These are phyloP conservation scores for Debaryomyces castellii DNA, from an alignment of 805 yeast genomes.

Conservation along the genomic window DNA sequence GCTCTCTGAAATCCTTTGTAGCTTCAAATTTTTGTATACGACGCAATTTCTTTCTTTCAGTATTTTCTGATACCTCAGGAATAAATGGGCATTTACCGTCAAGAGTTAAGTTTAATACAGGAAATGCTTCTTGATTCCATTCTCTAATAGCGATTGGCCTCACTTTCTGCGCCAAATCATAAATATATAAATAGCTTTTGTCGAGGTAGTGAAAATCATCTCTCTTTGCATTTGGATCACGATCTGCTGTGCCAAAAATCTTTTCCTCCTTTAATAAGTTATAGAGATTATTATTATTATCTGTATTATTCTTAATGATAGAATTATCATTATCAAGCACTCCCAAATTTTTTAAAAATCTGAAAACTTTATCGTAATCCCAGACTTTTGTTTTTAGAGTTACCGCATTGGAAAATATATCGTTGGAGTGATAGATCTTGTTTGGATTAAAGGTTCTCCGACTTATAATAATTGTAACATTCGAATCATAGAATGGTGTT, in stretches of 20 bases:
- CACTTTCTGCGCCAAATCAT: slow-evolving; percentile 73
- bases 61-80: slow-evolving; percentile 50
- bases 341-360: slow-evolving; percentile 69
- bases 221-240: slow-evolving; percentile 81
- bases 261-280: slow-evolving; percentile 81
- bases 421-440: slow-evolving; percentile 47
- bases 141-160: slow-evolving; percentile 83
- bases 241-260: slow-evolving; percentile 79
- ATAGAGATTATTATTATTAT: slow-evolving; percentile 19
- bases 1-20: slow-evolving; percentile 40
- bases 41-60: slow-evolving; percentile 39
- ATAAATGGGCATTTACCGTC: slow-evolving; percentile 84
- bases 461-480: slow-evolving; percentile 74
- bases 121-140: slow-evolving; percentile 59
- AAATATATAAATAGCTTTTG: slow-evolving; percentile 68
- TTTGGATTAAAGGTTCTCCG: slow-evolving; percentile 49
- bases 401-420: slow-evolving; percentile 65
- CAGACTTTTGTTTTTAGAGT: slow-evolving; percentile 73
- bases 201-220: slow-evolving; percentile 84
- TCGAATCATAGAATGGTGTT: slow-evolving; percentile 50
- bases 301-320: slow-evolving; percentile 5
- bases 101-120: slow-evolving; percentile 58
- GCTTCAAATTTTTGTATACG: slow-evolving; percentile 40
- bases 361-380: slow-evolving; percentile 80
- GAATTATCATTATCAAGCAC: slow-evolving; percentile 31